phyloP scores from a whole-genome alignment of 106 monocot genomes.

The Apostasia shenzhenica region DNA sequence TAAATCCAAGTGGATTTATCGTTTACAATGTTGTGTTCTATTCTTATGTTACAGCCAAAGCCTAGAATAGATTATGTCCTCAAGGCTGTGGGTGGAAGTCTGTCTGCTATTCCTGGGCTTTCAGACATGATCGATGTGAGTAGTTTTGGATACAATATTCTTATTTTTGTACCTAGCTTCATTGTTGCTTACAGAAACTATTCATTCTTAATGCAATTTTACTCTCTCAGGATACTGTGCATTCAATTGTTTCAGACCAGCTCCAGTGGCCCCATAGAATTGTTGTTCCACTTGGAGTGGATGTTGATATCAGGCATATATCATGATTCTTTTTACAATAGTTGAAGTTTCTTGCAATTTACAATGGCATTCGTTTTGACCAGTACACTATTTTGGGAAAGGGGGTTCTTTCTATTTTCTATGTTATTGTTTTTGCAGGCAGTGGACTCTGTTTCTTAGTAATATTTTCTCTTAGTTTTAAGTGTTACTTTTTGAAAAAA shows the following conservation, averaged over 20 bases:
- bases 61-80: slow-evolving; percentile 86
- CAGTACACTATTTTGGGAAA: too few species aligned
- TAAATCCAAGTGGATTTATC: too few species aligned
- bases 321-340: not conserved
- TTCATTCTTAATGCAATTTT: slow-evolving; percentile 4
- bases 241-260: slow-evolving; percentile 69
- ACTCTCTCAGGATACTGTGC: slow-evolving; percentile 59
- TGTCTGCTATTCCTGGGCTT: slow-evolving; percentile 91
- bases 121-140: slow-evolving; percentile 97
- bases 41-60: slow-evolving; percentile 60
- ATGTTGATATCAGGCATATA: slow-evolving; percentile 71
- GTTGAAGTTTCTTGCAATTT: too few species aligned
- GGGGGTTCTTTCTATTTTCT: too few species aligned
- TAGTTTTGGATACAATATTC: not conserved
- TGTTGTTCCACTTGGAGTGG: slow-evolving; percentile 85
- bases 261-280: slow-evolving; percentile 99
- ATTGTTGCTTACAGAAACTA: not conserved
- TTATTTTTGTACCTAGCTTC: not conserved
- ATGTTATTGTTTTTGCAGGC: too few species aligned
- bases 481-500: not conserved
- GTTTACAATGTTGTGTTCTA: not conserved
- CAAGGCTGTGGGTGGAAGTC: slow-evolving; percentile 95
- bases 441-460: too few species aligned
- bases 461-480: too few species aligned
- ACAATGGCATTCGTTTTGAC: too few species aligned